Percentiles rank a stretch among this genome's conserved stretches.
These are phyloP conservation scores for Fraxinus floribunda DNA, from an alignment of 305 asterid genomes.

Conservation along the genomic window DNA sequence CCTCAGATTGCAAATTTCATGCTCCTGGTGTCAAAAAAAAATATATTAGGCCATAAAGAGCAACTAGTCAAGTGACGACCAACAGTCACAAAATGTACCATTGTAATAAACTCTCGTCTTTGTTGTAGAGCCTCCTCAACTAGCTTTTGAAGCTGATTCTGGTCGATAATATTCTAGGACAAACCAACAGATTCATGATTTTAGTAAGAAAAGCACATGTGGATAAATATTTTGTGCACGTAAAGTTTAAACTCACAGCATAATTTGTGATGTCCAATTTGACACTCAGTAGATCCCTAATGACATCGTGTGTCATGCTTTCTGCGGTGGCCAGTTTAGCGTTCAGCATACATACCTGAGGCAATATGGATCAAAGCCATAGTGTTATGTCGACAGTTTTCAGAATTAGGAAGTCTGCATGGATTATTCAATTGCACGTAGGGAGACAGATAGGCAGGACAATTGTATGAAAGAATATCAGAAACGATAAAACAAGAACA, in stretches of 20 bases:
- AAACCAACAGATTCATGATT: slow-evolving; percentile 16
- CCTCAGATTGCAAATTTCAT: slow-evolving; percentile 53
- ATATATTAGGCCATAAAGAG: slow-evolving; percentile 22
- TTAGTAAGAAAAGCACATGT: slow-evolving; percentile 12
- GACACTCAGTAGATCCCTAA: slow-evolving; percentile 91
- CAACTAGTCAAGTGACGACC: slow-evolving; percentile 4
- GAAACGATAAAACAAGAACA: background rate
- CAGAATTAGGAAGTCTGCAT: background rate
- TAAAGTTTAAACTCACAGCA: slow-evolving; percentile 53
- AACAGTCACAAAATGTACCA: slow-evolving; percentile 44
- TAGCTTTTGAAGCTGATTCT: slow-evolving; percentile 71
- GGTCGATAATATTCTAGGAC: slow-evolving; percentile 62
- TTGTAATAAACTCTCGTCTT: slow-evolving; percentile 44
- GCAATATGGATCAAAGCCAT: slow-evolving; percentile 5
- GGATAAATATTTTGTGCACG: slow-evolving; percentile 8
- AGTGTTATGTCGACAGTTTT: slow-evolving; percentile 11
- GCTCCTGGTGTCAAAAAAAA: slow-evolving; percentile 53
- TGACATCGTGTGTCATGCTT: slow-evolving; percentile 95
- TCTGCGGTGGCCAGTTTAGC: slow-evolving; percentile 78
- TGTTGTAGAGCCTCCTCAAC: slow-evolving; percentile 74
- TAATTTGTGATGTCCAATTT: slow-evolving; percentile 80
- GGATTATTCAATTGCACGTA: slow-evolving; percentile 13
- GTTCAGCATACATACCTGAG: slow-evolving; percentile 70
- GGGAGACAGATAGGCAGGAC: background rate
- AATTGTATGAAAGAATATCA: background rate